Base-by-base conservation (phyloP, 2,329 filamentous ascomycete genomes). In the Dactylellina drechsleri region DNA sequence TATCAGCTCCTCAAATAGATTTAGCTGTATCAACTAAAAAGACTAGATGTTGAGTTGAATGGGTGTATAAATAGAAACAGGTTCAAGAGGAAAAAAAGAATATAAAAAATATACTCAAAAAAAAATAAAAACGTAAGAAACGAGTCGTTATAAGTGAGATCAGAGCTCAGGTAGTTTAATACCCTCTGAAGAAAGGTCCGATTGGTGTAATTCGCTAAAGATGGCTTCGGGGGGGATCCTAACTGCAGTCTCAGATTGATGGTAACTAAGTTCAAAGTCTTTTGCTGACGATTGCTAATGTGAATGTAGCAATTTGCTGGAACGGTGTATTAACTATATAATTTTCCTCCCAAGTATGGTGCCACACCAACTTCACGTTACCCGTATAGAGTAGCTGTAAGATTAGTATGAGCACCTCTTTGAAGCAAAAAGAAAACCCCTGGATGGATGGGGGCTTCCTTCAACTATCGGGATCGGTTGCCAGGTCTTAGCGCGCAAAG, bases 21-120 rank as follows among this genome's bases (percentile, higher is more conserved):
- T 74, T 49, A 74, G 70, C 62, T 66, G 70, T 74, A 56, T 74
- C 70, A 74, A 56, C 70, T 74, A 74, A 50, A 50, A 74, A 74
- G 28, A 64, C 62, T 20, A 26, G 49, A 52, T 45, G 70, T 66
- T 45, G 61, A 61, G 52, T 58, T 58, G 31, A 47, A 47, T 40
- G 13, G 36, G 49, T 57, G 57, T 74, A 74, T 74, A 74, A 74
- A 74, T 74, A 74, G 70, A 66, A 74, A 56, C 70, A 47, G n/a
- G 31, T 54, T 4, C 36, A 59, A 28, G 31, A 56, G 41, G 58
- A 54, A 67, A 52, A 58, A 47, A 50, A 57, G 53, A 47, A 47
- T 50, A 59, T 52, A 66, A 47, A 36, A 52, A 59, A 58, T 13
- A 70, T 36, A 36, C 31, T 5, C 31, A 2, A 36, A 45, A 60